phyloP scores from a whole-genome alignment of 768 basidiomycete species.

The Amyloporia xantha region DNA sequence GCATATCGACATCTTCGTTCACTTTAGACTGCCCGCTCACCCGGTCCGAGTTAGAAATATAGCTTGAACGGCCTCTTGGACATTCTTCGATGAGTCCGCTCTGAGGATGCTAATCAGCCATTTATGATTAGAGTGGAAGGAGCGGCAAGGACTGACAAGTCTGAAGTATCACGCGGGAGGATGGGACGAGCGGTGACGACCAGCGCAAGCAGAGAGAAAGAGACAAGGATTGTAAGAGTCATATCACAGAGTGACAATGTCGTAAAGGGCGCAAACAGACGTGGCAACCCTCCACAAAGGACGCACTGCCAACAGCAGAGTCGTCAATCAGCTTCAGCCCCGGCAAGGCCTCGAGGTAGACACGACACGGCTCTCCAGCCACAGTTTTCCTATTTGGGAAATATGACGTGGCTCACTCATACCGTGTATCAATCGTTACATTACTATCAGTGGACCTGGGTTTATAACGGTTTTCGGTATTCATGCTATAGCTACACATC shows the following conservation, averaged over 20 bases:
- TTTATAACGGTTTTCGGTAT: too few species aligned
- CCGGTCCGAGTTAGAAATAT: conserved; percentile 30
- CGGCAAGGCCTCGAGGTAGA: not conserved
- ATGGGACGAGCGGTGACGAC: conserved; percentile 38
- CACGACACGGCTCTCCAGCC: not conserved
- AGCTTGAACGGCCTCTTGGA: conserved; percentile 29
- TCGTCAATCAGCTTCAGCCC: not conserved
- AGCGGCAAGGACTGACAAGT: conserved; percentile 22
- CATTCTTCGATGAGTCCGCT: conserved; percentile 16
- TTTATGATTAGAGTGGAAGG: not conserved
- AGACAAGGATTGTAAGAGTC: conserved; percentile 33
- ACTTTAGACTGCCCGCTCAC: conserved; percentile 22
- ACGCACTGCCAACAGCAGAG: not conserved
- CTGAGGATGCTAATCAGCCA: conserved; percentile 3
- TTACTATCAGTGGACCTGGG: too few species aligned
- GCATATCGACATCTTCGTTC: not conserved
- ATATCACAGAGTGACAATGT: conserved; percentile 22
- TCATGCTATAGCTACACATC: too few species aligned
- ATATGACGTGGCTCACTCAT: not conserved
- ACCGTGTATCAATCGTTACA: too few species aligned
- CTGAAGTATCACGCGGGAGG: conserved; percentile 19
- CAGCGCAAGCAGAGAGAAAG: conserved; percentile 35
- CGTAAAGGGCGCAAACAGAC: conserved; percentile 4
- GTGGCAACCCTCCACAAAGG: not conserved
- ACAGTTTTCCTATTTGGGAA: not conserved